These are phyloP conservation scores for Castanea mollissima DNA, from an alignment of 306 rosid species.

Conservation along the genomic window DNA sequence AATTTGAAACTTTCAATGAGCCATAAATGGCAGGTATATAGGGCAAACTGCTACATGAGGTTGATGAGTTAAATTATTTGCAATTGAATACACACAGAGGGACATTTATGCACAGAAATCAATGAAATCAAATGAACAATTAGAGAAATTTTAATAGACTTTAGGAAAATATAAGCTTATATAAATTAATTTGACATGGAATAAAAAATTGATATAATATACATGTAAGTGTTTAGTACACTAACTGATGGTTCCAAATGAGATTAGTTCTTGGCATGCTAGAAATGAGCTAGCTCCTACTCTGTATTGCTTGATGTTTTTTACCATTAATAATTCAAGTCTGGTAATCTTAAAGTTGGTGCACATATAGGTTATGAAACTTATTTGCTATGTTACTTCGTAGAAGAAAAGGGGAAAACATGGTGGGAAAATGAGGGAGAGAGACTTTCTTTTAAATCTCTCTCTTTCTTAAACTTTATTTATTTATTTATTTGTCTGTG, in stretches of 20 bases:
- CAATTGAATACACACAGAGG: neutral
- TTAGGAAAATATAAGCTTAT: neutral
- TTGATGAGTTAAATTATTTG: neutral
- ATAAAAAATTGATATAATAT: neutral
- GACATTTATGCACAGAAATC: neutral
- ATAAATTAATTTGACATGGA: neutral
- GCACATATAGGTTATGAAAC: neutral
- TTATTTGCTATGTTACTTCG: neutral
- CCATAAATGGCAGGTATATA: neutral
- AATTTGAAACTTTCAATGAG: neutral
- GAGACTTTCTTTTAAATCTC: neutral
- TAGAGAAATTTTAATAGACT: no score
- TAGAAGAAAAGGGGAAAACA: neutral
- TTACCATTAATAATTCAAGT: neutral
- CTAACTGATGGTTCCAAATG: neutral
- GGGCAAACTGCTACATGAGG: neutral
- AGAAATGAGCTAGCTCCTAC: neutral
- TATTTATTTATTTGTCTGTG: neutral
- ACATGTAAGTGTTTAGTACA: neutral
- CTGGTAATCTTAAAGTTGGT: neutral
- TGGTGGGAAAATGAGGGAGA: no score
- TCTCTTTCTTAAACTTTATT: neutral
- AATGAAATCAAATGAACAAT: no score
- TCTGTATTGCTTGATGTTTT: neutral
- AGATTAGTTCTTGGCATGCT: neutral